Percentiles rank a stretch among this genome's conserved stretches.
Evolutionary conservation across 2,329 filamentous ascomycete species (phyloP).

Genomic region (Botrytis porri): DNA sequence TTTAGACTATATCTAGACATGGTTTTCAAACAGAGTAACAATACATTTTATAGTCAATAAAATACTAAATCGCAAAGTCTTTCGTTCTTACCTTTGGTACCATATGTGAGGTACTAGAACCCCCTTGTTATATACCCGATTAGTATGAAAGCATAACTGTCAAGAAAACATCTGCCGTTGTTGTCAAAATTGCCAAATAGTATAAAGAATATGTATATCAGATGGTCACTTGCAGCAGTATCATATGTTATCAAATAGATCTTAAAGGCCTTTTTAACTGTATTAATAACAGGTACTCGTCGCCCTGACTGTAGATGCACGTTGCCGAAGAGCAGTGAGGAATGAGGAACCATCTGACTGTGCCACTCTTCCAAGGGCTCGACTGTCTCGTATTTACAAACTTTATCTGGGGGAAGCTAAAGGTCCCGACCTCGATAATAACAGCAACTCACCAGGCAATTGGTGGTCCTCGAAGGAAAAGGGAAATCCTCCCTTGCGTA

Average conservation of each 20-base stretch:
- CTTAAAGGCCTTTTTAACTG: background rate
- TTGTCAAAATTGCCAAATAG: background rate
- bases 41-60: background rate
- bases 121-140: background rate
- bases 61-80: background rate
- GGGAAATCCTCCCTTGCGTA: slow-evolving; percentile 4
- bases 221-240: background rate
- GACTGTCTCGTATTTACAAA: background rate
- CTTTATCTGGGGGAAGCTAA: slow-evolving; percentile 3
- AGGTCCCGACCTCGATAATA: background rate
- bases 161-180: background rate
- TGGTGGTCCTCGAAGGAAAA: background rate
- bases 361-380: background rate
- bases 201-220: background rate
- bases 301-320: background rate
- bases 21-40: background rate
- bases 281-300: background rate
- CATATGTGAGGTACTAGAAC: background rate
- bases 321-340: too few species aligned
- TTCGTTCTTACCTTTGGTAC: background rate
- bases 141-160: too few species aligned
- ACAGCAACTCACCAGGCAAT: background rate
- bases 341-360: background rate
- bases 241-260: background rate
- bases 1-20: background rate